Conservation (phyloP, 1,284 basidiomycete genomes). For the Irpex lacteus region DNA sequence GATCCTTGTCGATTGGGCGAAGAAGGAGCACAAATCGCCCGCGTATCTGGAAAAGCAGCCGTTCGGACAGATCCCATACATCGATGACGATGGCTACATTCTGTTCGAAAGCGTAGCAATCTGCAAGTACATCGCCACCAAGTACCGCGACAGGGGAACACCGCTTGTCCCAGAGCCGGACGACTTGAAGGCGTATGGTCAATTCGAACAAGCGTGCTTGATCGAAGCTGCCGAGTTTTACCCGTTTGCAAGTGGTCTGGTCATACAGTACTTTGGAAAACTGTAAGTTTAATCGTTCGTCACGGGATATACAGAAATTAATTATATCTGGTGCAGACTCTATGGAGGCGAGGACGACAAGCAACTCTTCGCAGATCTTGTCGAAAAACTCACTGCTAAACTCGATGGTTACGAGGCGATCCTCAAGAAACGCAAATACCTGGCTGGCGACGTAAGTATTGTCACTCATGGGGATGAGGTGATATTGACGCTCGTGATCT, state of each 20-base stretch:
- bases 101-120: conserved; percentile 56
- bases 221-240: not conserved
- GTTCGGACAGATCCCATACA: conserved; percentile 67
- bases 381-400: not conserved
- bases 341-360: not conserved
- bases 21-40: conserved; percentile 45
- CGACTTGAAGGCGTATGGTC: not conserved
- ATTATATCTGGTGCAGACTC: not conserved
- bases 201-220: not conserved
- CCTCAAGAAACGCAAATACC: not conserved
- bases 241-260: not conserved
- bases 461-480: too few species aligned
- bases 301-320: not conserved
- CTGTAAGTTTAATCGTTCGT: not conserved
- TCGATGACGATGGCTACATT: conserved; percentile 50
- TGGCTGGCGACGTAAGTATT: not conserved
- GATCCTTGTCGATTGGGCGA: conserved; percentile 37
- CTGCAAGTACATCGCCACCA: conserved; percentile 40
- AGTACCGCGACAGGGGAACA: not conserved
- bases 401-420: not conserved
- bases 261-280: not conserved
- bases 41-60: conserved; percentile 50
- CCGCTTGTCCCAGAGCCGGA: not conserved
- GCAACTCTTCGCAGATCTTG: not conserved
- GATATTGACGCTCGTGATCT: too few species aligned